Base-by-base conservation (phyloP, 148 eudicot species). In the Rhododendron mucronatum region DNA sequence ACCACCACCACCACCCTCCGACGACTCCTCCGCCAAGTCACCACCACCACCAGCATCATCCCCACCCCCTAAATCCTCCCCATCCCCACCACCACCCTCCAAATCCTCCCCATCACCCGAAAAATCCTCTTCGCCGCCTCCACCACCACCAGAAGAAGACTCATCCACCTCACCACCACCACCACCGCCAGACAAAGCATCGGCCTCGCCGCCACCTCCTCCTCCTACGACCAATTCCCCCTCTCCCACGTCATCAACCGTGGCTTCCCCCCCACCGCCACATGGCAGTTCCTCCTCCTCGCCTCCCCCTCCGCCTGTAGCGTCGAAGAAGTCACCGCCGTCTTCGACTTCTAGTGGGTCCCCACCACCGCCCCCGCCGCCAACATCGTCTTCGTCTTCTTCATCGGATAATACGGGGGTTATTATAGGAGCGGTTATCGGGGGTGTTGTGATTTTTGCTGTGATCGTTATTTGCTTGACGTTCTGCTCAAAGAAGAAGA, bases 361-460 rank as follows among this genome's bases (percentile, higher is more conserved):
- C 37, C n/a, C 76, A n/a, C 5, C 59, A 4, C 23, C 84, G 1
- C 14, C 30, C 2, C 39, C 63, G 18, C 11, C 69, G 9, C 45
- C 73, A 2, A 28, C 86, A 0, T 80, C 84, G 3, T 21, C 84
- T 1, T 57, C 69, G 0, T 59, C 84, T 5, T 88, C 89, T 83
- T 59, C 69, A 1, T 33, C 84, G 9, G 16, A 28, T n/a, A 69
- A 14, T 76, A 57, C 65, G 11, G 78, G 69, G 14, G 16, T 90
- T 2, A 65, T 91, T 74, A 81, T 65, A 1, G 94, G 89, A 45
- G 88, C 82, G 48, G 84, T 61, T 0, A 67, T 53, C 1, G 86
- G 80, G 23, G 91, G 88, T 2, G 1, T 87, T 7, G 1, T 93
- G 28, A 2, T 92, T 44, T 74, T 93, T 80, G 86, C 83, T 13